Evolutionary conservation across 441 rosid species (phyloP).

Genomic region (Viola pubescens): DNA sequence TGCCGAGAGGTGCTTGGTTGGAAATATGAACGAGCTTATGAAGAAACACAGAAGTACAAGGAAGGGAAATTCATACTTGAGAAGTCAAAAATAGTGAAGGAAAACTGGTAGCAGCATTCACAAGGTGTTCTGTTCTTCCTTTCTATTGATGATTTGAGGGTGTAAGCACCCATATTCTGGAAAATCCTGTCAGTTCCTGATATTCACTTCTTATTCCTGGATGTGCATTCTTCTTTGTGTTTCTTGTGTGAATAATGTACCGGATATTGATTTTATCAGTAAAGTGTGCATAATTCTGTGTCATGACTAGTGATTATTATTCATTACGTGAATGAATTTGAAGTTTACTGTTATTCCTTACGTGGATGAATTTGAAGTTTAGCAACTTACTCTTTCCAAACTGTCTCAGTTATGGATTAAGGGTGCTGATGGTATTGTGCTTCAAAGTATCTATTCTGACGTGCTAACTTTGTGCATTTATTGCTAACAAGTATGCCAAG

Average conservation of each 20-base stretch:
- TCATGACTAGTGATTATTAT: background rate
- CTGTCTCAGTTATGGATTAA: too few species aligned
- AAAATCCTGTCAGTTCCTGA: conserved; percentile 19
- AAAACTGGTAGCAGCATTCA: conserved; percentile 38
- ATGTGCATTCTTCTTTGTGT: conserved; percentile 18
- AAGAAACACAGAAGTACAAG: conserved; percentile 57
- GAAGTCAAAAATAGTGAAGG: conserved; percentile 49
- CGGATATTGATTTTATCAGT: conserved; percentile 21
- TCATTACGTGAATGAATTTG: background rate
- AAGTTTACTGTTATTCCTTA: too few species aligned
- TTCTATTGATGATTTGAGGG: conserved; percentile 14
- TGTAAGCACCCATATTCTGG: background rate
- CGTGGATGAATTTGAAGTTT: conserved; percentile 2
- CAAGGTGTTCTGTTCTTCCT: conserved; percentile 13
- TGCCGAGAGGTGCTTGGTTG: conserved; percentile 57
- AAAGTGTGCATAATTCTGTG: conserved; percentile 25
- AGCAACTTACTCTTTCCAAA: too few species aligned
- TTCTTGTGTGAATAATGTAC: conserved; percentile 21
- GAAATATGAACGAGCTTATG: conserved; percentile 67
- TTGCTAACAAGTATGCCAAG: too few species aligned
- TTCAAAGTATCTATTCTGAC: too few species aligned
- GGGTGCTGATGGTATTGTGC: too few species aligned
- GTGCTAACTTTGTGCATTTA: too few species aligned
- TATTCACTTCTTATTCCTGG: conserved; percentile 7
- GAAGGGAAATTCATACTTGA: conserved; percentile 69